Conservation (phyloP, 2,329 filamentous ascomycete genomes). For the Lomentospora prolificans region DNA sequence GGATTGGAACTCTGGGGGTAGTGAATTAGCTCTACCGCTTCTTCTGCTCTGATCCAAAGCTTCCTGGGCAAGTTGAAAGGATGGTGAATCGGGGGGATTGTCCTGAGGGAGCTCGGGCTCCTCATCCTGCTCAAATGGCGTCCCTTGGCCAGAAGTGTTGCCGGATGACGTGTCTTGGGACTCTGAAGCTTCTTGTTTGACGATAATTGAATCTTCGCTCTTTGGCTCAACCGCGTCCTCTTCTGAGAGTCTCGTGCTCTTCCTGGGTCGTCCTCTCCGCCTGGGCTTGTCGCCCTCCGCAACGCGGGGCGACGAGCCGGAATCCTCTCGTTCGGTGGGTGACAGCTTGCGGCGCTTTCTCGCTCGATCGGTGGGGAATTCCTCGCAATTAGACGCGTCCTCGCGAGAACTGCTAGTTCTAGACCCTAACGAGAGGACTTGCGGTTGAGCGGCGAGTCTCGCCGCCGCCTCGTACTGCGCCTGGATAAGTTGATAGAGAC, state of each 20-base stretch:
- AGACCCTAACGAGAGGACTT: neutral
- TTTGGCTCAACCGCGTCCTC: neutral
- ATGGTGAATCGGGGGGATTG: neutral
- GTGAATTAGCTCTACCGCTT: neutral
- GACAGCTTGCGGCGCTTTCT: slow-evolving; percentile 11
- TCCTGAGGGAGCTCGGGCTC: neutral
- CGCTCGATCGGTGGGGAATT: slow-evolving; percentile 6
- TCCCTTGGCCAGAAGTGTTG: neutral
- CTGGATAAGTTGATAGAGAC: slow-evolving; percentile 63
- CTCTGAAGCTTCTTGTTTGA: neutral
- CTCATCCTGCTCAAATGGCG: neutral
- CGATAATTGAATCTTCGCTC: slow-evolving; percentile 8
- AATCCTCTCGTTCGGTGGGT: neutral
- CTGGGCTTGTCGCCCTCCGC: neutral
- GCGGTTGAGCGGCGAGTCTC: slow-evolving; percentile 10
- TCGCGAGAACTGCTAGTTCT: slow-evolving; percentile 6
- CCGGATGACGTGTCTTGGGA: neutral
- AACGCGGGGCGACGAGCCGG: neutral
- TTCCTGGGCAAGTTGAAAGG: neutral
- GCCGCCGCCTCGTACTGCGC: slow-evolving; percentile 51
- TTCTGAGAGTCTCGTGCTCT: neutral
- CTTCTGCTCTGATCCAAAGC: neutral
- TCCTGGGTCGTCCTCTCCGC: neutral
- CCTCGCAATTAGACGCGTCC: neutral
- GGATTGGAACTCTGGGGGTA: neutral